Conservation (phyloP, 139 green algal genomes). For the Chlamydomonas sp. region DNA sequence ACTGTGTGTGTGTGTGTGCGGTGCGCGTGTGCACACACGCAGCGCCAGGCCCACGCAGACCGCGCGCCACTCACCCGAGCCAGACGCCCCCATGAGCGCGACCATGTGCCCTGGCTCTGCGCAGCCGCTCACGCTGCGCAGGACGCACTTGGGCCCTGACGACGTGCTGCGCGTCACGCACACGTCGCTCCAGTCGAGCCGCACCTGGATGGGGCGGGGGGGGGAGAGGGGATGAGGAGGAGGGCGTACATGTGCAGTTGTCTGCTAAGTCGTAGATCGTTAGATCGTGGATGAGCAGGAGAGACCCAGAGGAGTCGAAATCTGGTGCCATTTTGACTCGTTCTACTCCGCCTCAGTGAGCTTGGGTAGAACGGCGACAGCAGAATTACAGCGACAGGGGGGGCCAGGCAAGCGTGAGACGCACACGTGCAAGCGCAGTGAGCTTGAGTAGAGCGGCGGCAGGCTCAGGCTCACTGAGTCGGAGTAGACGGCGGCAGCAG, state of each 20-base stretch:
- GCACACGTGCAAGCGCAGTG: too few species aligned
- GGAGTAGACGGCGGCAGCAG: too few species aligned
- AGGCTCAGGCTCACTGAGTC: too few species aligned
- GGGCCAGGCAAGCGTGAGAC: too few species aligned
- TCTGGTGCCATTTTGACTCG: too few species aligned
- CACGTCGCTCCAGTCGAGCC: slow-evolving; percentile 17
- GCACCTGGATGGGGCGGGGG: slow-evolving; percentile 9
- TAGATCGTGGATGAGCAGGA: too few species aligned
- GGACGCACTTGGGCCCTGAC: not conserved
- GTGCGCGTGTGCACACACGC: not conserved
- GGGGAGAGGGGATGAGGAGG: not conserved
- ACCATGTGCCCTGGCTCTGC: slow-evolving; percentile 13
- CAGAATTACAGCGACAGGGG: too few species aligned
- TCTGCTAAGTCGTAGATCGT: too few species aligned
- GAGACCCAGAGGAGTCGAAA: too few species aligned
- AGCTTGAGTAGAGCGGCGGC: too few species aligned
- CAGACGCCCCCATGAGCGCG: slow-evolving; percentile 20
- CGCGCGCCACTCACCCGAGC: slow-evolving; percentile 11
- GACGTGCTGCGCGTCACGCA: not conserved
- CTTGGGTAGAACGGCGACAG: too few species aligned
- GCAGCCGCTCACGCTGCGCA: slow-evolving; percentile 19
- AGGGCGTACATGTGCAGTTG: not conserved
- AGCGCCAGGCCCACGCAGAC: not conserved
- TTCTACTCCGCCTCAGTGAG: too few species aligned
- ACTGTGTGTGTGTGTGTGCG: not conserved